These are phyloP conservation scores for Cylindrotheca closterium DNA, from an alignment of 108 stramenopile genomes.

Conservation along the genomic window DNA sequence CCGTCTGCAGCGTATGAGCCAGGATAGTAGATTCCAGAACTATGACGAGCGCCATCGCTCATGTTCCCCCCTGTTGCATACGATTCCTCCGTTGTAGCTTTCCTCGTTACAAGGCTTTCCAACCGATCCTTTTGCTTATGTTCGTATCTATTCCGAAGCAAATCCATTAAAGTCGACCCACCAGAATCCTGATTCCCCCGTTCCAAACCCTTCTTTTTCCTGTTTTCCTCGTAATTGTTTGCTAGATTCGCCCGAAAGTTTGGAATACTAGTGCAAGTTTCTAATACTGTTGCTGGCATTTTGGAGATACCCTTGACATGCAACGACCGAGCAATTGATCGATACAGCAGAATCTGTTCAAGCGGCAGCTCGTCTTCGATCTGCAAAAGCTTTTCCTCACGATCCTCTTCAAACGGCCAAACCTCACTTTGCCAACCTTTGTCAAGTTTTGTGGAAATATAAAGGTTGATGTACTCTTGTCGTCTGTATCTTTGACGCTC, in stretches of 20 bases:
- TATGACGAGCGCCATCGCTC: not conserved
- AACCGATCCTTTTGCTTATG: not conserved
- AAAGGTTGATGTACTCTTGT: slow-evolving; percentile 64
- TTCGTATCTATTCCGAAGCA: not conserved
- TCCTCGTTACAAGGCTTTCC: no score
- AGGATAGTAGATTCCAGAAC: not conserved
- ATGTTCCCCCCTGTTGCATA: not conserved
- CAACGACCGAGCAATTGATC: slow-evolving; percentile 46
- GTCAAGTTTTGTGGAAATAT: slow-evolving; percentile 40
- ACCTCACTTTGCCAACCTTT: slow-evolving; percentile 4
- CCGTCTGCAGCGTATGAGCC: not conserved
- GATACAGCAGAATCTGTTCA: slow-evolving; percentile 73
- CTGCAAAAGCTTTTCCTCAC: slow-evolving; percentile 30
- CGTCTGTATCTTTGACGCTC: slow-evolving; percentile 50
- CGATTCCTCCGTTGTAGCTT: not conserved
- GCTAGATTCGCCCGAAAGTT: not conserved
- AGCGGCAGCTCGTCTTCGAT: slow-evolving; percentile 70
- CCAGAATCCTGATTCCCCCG: not conserved
- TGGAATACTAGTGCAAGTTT: slow-evolving; percentile 5
- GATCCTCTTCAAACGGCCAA: slow-evolving; percentile 16
- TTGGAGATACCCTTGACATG: slow-evolving; percentile 33
- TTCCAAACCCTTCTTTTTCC: not conserved
- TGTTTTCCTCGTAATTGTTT: not conserved
- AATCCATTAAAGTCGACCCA: not conserved
- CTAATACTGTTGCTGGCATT: slow-evolving; percentile 34